Conservation (phyloP, 805 yeast species). For the Sugiyamaella qingdaonensis region DNA sequence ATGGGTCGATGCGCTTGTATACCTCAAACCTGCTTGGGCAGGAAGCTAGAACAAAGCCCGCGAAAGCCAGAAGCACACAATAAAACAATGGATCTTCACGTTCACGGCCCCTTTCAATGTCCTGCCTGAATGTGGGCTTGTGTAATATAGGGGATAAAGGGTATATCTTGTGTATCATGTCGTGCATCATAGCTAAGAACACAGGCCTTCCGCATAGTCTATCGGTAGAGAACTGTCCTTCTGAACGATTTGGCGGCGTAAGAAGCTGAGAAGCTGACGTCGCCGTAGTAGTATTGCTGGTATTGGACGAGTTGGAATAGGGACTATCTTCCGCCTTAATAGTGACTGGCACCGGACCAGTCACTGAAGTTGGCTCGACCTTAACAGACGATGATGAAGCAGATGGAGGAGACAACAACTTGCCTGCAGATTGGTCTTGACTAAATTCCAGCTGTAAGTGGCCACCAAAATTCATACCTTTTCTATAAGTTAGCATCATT, state of each 20-base stretch:
- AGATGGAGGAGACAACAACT: background rate
- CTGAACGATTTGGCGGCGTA: background rate
- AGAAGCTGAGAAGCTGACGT: background rate
- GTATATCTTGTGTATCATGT: slow-evolving; percentile 3
- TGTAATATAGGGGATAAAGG: slow-evolving; percentile 17
- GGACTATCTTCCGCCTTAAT: background rate
- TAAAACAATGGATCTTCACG: slow-evolving; percentile 14
- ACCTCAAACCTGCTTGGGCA: slow-evolving; percentile 13
- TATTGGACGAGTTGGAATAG: background rate
- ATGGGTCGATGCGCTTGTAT: slow-evolving; percentile 11
- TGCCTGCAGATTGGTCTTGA: background rate
- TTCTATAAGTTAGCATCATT: background rate
- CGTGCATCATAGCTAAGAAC: background rate
- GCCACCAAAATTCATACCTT: background rate
- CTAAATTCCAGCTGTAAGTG: background rate
- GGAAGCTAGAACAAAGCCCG: slow-evolving; percentile 13
- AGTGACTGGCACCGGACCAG: no score
- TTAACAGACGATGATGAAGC: no score
- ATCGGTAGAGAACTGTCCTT: background rate
- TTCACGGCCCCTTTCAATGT: slow-evolving; percentile 13
- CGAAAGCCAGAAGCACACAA: slow-evolving; percentile 9
- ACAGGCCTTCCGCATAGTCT: background rate
- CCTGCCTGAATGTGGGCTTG: slow-evolving; percentile 16
- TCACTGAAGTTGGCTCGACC: no score
- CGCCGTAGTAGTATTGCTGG: background rate